phyloP scores from a whole-genome alignment of 345 rosid species.

The Jatropha curcas region DNA sequence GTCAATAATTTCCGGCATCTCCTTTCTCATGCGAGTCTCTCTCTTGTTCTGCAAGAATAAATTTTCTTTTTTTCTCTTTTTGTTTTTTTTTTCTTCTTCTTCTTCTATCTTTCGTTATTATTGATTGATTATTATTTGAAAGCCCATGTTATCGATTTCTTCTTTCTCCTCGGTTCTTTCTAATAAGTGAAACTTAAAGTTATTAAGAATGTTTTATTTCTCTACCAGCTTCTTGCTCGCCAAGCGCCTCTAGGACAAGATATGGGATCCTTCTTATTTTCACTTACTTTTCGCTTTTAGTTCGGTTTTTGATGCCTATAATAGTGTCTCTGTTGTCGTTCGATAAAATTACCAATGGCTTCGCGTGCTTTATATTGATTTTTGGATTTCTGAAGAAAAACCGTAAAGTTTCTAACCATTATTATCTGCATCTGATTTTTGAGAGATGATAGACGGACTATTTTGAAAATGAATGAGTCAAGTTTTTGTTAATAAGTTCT shows the following conservation, averaged over 20 bases:
- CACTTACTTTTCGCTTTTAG: background rate
- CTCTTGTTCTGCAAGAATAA: too few species aligned
- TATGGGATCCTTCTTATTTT: conserved; percentile 54
- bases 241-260: conserved; percentile 95
- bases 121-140: too few species aligned
- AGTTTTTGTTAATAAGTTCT: background rate
- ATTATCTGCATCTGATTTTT: background rate
- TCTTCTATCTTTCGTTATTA: too few species aligned
- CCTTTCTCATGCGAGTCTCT: background rate
- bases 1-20: background rate
- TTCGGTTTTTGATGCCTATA: background rate
- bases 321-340: background rate
- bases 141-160: background rate
- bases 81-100: too few species aligned
- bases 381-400: background rate
- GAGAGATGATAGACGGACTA: background rate
- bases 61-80: too few species aligned
- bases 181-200: background rate
- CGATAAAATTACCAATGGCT: background rate
- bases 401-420: too few species aligned
- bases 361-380: background rate
- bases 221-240: conserved; percentile 92
- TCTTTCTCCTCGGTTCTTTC: background rate
- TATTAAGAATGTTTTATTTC: conserved; percentile 76
- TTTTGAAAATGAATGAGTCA: background rate